Evolutionary conservation across 2,329 filamentous ascomycete genomes (phyloP), one percentile per base, ranked within the genome.

Genomic region (Fusarium circinatum): DNA sequence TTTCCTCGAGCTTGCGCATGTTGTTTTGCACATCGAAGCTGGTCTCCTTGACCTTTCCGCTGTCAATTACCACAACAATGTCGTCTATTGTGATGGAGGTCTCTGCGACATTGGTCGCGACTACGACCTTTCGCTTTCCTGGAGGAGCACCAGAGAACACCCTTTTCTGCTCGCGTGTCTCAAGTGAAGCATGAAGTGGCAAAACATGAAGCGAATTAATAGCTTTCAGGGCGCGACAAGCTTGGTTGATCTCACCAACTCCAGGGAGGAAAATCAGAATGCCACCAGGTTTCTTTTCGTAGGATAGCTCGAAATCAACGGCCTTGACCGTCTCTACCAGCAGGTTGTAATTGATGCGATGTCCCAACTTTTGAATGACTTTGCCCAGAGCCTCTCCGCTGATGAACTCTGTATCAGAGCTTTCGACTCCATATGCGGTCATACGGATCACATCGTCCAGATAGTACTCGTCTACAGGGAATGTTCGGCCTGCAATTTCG

Each of bases 51-150:
- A 99, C 96, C 60, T 94, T 92, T 34, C 96, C 96, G 17, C 93
- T 96, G 81, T 99, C 96, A 72, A 99, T 96, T 51, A 99, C 96
- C 5, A 94, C 96, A 6, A 98, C 93, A 60, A 99, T 94, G 79
- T 99, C 96, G 79, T 98, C 95, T 68, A 99, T 99, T 1, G 96
- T 99, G 80, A 99, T 98, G 5, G 96, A 98, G 0, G 96, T 99
- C 82, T 99, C 96, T 5, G 96, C 96, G 6, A 99, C 96, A 78
- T 99, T 99, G 49, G 96, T 99, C 2, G 96, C 94, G 12, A 96
- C 94, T 39, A 99, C 93, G 18, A 99, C 90, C 83, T 99, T 99
- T 41, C 96, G 89, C 83, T 94, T 95, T 1, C 95, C 95, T 6
- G 85, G 81, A 0, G 96, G 95, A 9, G 96, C 85, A 20, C 87